Percentiles rank a stretch among this genome's conserved stretches.
phyloP scores from a whole-genome alignment of 2,329 filamentous ascomycete genomes.

The Helicocarpus griseus region DNA sequence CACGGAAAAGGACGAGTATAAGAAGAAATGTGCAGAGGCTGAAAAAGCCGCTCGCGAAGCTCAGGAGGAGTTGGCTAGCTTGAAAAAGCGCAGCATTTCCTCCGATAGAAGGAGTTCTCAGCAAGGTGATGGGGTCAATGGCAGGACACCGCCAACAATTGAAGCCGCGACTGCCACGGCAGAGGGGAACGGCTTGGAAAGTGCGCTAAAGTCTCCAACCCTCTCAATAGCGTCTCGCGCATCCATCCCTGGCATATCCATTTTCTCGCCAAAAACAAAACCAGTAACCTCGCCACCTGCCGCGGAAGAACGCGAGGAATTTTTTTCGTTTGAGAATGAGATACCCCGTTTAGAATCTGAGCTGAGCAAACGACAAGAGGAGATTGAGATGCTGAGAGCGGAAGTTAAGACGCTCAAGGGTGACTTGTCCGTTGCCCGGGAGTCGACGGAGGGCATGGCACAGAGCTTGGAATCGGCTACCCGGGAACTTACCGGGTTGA shows the following conservation, averaged over 20 bases:
- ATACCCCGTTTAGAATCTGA: constrained; percentile 71
- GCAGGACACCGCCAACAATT: constrained; percentile 15
- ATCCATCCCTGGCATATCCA: constrained; percentile 25
- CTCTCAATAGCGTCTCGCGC: constrained; percentile 24
- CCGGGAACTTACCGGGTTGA: constrained; percentile 49
- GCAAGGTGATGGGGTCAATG: constrained; percentile 24
- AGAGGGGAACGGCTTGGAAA: constrained; percentile 14
- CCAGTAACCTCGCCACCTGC: constrained; percentile 21
- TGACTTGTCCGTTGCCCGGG: constrained; percentile 61
- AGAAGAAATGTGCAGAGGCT: constrained; percentile 62
- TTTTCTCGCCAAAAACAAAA: constrained; percentile 31
- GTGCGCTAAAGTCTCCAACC: constrained; percentile 22
- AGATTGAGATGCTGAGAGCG: constrained; percentile 59
- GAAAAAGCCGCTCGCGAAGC: constrained; percentile 55
- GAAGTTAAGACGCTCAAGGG: constrained; percentile 60
- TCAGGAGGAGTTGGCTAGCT: constrained; percentile 52
- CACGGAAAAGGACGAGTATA: constrained; percentile 67
- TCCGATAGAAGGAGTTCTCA: constrained; percentile 19
- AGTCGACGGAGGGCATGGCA: constrained; percentile 58
- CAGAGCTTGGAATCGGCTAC: constrained; percentile 58
- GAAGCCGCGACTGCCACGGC: constrained; percentile 34
- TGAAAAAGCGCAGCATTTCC: constrained; percentile 33
- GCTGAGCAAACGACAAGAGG: constrained; percentile 57
- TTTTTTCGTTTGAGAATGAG: constrained; percentile 90
- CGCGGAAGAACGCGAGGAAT: constrained; percentile 49